Conservation (phyloP, 176 grass and related monocot genomes). For the Carex scoparia region DNA sequence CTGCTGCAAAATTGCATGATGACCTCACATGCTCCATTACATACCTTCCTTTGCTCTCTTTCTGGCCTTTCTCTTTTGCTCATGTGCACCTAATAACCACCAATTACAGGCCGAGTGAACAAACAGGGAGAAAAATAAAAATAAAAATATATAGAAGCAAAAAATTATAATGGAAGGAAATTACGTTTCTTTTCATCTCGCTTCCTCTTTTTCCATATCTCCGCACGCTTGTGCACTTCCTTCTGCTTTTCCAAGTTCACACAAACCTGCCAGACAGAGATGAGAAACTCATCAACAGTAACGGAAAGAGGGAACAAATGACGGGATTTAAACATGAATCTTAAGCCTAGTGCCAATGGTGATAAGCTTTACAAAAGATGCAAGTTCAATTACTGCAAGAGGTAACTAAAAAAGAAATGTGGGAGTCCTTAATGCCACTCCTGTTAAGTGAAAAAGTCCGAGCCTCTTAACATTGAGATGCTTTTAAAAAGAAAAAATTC, state of each 20-base stretch:
- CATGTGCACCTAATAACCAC: conserved; percentile 41
- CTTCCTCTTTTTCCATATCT: conserved; percentile 64
- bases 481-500: neutral
- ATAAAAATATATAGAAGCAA: neutral
- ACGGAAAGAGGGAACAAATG: conserved; percentile 6
- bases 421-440: neutral
- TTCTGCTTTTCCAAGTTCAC: conserved; percentile 75
- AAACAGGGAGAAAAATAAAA: neutral
- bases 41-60: conserved; percentile 53
- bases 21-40: neutral
- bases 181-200: conserved; percentile 76
- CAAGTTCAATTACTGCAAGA: neutral
- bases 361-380: neutral
- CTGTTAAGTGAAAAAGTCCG: neutral
- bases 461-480: neutral
- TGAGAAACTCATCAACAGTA: conserved; percentile 11
- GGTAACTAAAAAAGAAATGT: neutral
- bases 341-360: neutral
- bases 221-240: conserved; percentile 47
- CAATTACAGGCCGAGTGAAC: neutral
- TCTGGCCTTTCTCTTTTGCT: conserved; percentile 58
- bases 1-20: neutral
- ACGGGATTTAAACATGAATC: neutral
- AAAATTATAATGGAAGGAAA: conserved; percentile 12
- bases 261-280: conserved; percentile 46